Conservation (phyloP, 2,329 filamentous ascomycete genomes). For the Leptographium wingfieldii region DNA sequence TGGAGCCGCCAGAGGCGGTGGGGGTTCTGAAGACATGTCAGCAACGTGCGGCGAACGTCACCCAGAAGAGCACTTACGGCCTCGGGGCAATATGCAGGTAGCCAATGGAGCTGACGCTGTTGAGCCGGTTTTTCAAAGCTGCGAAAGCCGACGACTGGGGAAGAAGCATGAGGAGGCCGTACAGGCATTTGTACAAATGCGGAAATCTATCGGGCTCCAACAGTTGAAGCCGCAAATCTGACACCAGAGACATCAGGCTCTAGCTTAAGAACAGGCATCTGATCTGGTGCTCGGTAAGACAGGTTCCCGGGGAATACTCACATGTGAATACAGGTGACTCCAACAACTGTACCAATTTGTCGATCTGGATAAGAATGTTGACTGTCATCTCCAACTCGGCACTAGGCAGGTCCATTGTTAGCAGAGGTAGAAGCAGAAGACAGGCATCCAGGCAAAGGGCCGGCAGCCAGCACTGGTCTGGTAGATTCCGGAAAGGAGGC, state of each 20-base stretch:
- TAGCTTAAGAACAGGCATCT: neutral
- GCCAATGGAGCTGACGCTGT: constrained; percentile 93
- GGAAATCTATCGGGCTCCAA: constrained; percentile 92
- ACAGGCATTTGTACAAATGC: constrained; percentile 93
- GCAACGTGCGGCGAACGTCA: neutral
- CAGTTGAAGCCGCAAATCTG: constrained; percentile 85
- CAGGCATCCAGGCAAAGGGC: neutral
- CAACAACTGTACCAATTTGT: constrained; percentile 91
- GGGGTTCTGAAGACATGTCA: constrained; percentile 24
- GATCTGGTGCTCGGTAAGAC: neutral
- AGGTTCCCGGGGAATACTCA: constrained; percentile 29
- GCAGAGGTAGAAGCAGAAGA: neutral
- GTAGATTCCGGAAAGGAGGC: no score
- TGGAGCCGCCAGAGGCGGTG: constrained; percentile 36
- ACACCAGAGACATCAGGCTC: neutral
- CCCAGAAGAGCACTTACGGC: constrained; percentile 45
- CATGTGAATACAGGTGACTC: constrained; percentile 98
- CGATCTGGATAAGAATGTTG: constrained; percentile 96
- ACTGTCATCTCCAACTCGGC: constrained; percentile 98
- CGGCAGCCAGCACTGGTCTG: no score
- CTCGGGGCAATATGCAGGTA: constrained; percentile 74
- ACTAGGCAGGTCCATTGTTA: constrained; percentile 30
- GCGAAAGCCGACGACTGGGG: constrained; percentile 96
- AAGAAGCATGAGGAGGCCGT: constrained; percentile 94
- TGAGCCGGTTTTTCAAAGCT: constrained; percentile 88